Conservation (phyloP, 2,329 filamentous ascomycete species). For the Aspergillus sp. region DNA sequence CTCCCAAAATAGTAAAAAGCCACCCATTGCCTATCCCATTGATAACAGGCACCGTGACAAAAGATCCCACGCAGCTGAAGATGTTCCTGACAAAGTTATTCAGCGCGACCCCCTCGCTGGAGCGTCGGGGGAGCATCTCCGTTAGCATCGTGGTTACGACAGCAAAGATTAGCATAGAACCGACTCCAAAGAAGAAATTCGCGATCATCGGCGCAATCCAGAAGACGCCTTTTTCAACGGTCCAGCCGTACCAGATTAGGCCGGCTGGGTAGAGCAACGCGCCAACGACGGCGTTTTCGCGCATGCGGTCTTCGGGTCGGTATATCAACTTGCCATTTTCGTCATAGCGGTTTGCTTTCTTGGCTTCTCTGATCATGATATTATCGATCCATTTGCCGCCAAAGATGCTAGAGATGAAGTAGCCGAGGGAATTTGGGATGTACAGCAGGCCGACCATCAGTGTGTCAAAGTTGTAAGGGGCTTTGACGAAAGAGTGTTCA, state of each 20-base stretch:
- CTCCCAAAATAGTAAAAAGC: slow-evolving; percentile 68
- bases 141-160: slow-evolving; percentile 81
- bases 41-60: slow-evolving; percentile 74
- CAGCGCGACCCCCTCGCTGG: slow-evolving; percentile 74
- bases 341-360: slow-evolving; percentile 71
- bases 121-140: slow-evolving; percentile 76
- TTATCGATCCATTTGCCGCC: background rate
- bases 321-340: slow-evolving; percentile 68
- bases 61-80: slow-evolving; percentile 70
- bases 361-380: slow-evolving; percentile 79
- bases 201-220: slow-evolving; percentile 67
- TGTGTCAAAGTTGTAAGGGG: slow-evolving; percentile 71
- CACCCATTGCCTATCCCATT: slow-evolving; percentile 73
- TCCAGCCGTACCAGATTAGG: slow-evolving; percentile 79
- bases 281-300: slow-evolving; percentile 79
- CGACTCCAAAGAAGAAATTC: slow-evolving; percentile 75
- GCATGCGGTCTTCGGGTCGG: slow-evolving; percentile 79
- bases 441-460: slow-evolving; percentile 76
- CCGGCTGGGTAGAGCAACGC: slow-evolving; percentile 71
- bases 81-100: slow-evolving; percentile 85
- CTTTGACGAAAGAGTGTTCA: slow-evolving; percentile 67
- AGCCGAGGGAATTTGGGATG: slow-evolving; percentile 75
- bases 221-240: slow-evolving; percentile 63
- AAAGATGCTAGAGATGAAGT: slow-evolving; percentile 52
- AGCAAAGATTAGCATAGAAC: slow-evolving; percentile 78